A percentile compares a stretch with the other conserved stretches of the same genome.
These are phyloP conservation scores for Moesziomyces parantarcticus DNA, from an alignment of 1,284 basidiomycete genomes.

Conservation along the genomic window DNA sequence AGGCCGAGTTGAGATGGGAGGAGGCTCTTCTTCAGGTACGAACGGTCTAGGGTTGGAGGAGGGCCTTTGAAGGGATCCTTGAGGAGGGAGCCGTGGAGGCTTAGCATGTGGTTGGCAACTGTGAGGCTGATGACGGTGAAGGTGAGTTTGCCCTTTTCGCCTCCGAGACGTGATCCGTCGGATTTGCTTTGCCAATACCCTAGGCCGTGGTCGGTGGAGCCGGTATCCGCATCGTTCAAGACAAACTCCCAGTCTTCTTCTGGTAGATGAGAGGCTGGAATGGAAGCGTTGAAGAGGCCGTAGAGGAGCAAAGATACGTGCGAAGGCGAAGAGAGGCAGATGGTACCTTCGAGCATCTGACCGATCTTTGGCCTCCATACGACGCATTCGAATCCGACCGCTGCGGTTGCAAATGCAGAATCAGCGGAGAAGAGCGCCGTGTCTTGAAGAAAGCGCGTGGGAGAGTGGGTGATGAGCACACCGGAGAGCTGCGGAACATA, in stretches of 20 bases:
- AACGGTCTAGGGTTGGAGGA: slow-evolving; percentile 43
- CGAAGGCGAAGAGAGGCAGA: slow-evolving; percentile 91
- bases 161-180: slow-evolving; percentile 80
- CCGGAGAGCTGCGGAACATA: slow-evolving; percentile 88
- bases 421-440: slow-evolving; percentile 82
- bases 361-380: slow-evolving; percentile 90
- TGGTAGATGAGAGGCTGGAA: slow-evolving; percentile 90
- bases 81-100: slow-evolving; percentile 88
- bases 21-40: slow-evolving; percentile 44
- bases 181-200: slow-evolving; percentile 85
- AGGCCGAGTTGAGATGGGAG: slow-evolving; percentile 35
- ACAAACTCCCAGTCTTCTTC: slow-evolving; percentile 85
- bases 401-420: slow-evolving; percentile 84
- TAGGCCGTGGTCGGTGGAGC: slow-evolving; percentile 41
- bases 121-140: slow-evolving; percentile 94
- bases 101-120: slow-evolving; percentile 94
- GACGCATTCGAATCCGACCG: slow-evolving; percentile 82
- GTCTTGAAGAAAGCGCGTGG: slow-evolving; percentile 77
- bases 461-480: slow-evolving; percentile 87
- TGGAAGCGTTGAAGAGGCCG: slow-evolving; percentile 95
- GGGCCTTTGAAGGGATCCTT: slow-evolving; percentile 79
- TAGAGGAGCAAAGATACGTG: slow-evolving; percentile 92
- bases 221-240: slow-evolving; percentile 70
- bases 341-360: slow-evolving; percentile 84
- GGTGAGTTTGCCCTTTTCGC: slow-evolving; percentile 76